Base-by-base conservation (phyloP, 2,329 filamentous ascomycete genomes). In the Beauveria rudraprayagi region DNA sequence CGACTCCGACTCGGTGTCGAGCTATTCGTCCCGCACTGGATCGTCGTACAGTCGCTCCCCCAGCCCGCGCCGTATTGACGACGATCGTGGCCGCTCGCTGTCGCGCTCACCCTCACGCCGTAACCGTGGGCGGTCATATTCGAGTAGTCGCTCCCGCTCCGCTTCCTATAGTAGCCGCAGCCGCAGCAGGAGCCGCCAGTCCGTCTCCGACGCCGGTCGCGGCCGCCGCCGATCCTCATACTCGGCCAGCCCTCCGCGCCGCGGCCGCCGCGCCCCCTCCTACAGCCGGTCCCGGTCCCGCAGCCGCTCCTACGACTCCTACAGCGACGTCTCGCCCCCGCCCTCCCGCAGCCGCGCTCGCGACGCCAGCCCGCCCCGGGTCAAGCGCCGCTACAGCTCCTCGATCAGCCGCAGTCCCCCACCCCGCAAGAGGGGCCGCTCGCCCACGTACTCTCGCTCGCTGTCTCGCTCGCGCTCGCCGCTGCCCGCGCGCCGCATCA, bases 1-100 rank as follows among this genome's bases (percentile, higher is more conserved):
- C 0, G 86, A 88, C 63, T 86, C 86, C 0, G 88, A 90, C 51
- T 91, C 87, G 0, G 84, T 86, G 10, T 91, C 88, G 9, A 91
- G 88, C 74, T 93, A 92, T 70, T 91, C 87, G 0, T 91, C 89
- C 22, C 90, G 90, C 70, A 83, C 82, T 0, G 80, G 82, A 50
- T 86, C 83, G 16, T 78, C 78, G 2, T 70, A 72, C 30, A 65
- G 66, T 6, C 63, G 53, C 5, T 65, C 67, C 5, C 64, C 48
- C 11, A 62, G 67, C 61, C 19, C 66, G 54, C 65, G 67, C 43
- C 64, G 64, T 19, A 47, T 46, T 16, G 48, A 7, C 16, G 61
- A 54, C 41, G 69, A 65, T 6, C 66, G 70, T 37, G 69, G 70
- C 22, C 66, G 71, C n/a, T 66, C 70, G 2, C 54, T 65, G 24